Conservation (phyloP, 2,329 filamentous ascomycete genomes). For the Anisogramma anomala region DNA sequence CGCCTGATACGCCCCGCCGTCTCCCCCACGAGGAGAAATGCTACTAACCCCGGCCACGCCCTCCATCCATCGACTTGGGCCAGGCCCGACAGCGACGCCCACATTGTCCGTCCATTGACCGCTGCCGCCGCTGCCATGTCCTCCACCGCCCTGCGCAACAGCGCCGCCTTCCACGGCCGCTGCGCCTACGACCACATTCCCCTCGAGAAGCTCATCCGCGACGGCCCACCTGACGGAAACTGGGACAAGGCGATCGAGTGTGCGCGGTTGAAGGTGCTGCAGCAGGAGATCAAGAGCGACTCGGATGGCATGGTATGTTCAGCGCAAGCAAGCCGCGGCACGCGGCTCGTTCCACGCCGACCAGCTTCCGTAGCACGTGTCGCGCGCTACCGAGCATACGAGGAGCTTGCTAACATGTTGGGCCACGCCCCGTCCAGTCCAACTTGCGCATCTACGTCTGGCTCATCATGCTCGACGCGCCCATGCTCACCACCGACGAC, state of each 20-base stretch:
- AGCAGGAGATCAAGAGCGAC: conserved; percentile 64
- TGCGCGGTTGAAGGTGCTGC: conserved; percentile 60
- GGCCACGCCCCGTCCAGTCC: conserved; percentile 46
- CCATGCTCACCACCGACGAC: conserved; percentile 71
- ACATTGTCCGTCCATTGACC: conserved; percentile 19
- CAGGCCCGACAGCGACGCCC: conserved; percentile 64
- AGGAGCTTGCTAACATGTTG: neutral
- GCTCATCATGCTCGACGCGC: conserved; percentile 83
- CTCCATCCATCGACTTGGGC: conserved; percentile 35
- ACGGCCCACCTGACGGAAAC: conserved; percentile 66
- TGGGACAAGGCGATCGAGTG: conserved; percentile 55
- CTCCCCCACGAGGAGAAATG: conserved; percentile 27
- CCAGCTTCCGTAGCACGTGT: too few species aligned
- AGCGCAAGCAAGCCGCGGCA: too few species aligned
- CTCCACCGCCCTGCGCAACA: conserved; percentile 14
- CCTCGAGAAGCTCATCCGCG: conserved; percentile 66
- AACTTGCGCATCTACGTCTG: conserved; percentile 89
- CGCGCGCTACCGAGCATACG: too few species aligned
- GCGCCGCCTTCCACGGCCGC: conserved; percentile 27
- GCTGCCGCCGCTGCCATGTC: conserved; percentile 14
- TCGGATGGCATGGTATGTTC: conserved; percentile 63
- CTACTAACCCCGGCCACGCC: conserved; percentile 19
- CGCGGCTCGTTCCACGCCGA: too few species aligned
- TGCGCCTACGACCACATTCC: conserved; percentile 44
- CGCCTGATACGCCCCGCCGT: conserved; percentile 19